Evolutionary conservation across 1,284 basidiomycete genomes (phyloP), one percentile per base, ranked within the genome.

Genomic region (Mycosarcoma mackinlayi): DNA sequence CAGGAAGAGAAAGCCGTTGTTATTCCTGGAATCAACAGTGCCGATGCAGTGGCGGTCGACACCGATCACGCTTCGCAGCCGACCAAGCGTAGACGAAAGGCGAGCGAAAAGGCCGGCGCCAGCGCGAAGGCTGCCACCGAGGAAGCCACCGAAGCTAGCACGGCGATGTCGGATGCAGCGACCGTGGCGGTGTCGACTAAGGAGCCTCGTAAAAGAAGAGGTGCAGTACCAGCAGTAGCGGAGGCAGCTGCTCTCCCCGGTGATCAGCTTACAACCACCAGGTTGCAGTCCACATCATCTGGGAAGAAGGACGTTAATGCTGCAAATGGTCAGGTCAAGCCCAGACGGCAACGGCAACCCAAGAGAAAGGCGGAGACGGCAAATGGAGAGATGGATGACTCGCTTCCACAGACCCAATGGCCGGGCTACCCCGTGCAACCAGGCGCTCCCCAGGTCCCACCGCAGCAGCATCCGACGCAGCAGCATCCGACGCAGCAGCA

Each of bases 71-170:
- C 28, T 28, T 44, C 57, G 2, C 49, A 27, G 19, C 51, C 60
- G 0, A 41, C 40, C 31, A 69, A 60, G 50, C 66, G 66, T n/a
- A 37, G 48, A 28, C 59, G 66, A 24, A 69, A 64, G 24, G 51
- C 54, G 8, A 67, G 39, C 39, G 63, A 55, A 30, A 66, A 60
- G 45, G 63, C 63, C 3, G 48, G 33, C 16, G 63, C 63, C 25
- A 50, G 35, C 16, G 56, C 52, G n/a, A 49, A 59, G 21, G 52
- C 57, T 18, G 63, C 52, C 4, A 50, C 33, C 47, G 57, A 59
- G 41, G 62, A 65, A 39, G 56, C 47, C 21, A 41, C 34, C 7
- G 62, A 65, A 28, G 63, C 52, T 19, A 55, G 42, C 42, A 19
- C 47, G 18, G 53, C 46, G 1, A 16, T 21, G 30, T 45, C 56